phyloP scores from a whole-genome alignment of 306 rosid genomes.

The Castanea sativa region DNA sequence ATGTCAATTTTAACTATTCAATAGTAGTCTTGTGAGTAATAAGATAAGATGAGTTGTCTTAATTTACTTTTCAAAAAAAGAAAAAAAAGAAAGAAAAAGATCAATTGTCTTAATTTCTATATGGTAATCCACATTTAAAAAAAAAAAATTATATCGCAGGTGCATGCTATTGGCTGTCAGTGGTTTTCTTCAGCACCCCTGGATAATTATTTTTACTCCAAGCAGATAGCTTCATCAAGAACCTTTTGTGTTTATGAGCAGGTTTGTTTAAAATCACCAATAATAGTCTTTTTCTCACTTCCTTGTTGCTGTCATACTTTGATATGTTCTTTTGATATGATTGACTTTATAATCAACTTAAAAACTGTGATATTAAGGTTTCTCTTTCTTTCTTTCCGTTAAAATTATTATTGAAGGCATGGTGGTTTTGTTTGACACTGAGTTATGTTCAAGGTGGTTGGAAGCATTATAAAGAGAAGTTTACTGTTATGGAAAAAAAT shows the following conservation, averaged over 20 bases:
- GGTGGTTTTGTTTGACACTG: neutral
- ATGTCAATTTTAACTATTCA: neutral
- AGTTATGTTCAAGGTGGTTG: neutral
- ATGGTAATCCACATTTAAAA: neutral
- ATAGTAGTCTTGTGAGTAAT: neutral
- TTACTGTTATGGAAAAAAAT: neutral
- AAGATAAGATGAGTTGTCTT: neutral
- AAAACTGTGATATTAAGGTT: neutral
- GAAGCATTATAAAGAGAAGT: neutral
- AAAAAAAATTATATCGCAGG: conserved; percentile 38
- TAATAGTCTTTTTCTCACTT: conserved; percentile 22
- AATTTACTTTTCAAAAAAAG: too few relatives aligned
- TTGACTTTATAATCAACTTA: neutral
- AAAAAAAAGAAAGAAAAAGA: neutral
- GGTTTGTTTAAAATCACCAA: conserved; percentile 39
- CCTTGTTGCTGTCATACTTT: conserved; percentile 12
- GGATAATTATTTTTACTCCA: conserved; percentile 47
- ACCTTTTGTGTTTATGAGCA: conserved; percentile 88
- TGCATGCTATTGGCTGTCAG: conserved; percentile 66
- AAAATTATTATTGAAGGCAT: neutral
- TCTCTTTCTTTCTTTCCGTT: neutral
- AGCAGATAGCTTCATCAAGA: conserved; percentile 75
- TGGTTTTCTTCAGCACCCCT: conserved; percentile 66
- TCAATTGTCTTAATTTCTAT: neutral
- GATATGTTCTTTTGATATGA: conserved; percentile 6